Evolutionary conservation across 768 basidiomycete species (phyloP).

Genomic region (Hygrocybe coccinea): DNA sequence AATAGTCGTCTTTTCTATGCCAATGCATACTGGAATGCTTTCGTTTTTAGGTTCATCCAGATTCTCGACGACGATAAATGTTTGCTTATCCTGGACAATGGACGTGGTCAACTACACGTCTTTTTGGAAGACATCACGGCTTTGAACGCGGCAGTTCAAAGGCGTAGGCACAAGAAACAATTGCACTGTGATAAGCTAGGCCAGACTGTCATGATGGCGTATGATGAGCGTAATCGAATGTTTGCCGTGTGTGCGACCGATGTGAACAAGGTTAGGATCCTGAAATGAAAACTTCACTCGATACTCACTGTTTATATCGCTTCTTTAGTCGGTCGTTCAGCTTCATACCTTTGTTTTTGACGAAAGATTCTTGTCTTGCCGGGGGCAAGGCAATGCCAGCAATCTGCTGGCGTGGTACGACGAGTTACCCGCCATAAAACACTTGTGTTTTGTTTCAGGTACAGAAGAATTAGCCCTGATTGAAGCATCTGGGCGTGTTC

Average conservation of each 20-base stretch:
- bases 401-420: conserved; percentile 43
- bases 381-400: conserved; percentile 37
- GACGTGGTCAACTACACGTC: conserved; percentile 29
- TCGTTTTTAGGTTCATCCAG: conserved; percentile 26
- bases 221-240: conserved; percentile 48
- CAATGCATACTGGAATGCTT: not conserved
- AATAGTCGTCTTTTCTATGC: conserved; percentile 3
- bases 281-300: too few species aligned
- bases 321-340: too few species aligned
- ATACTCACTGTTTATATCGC: too few species aligned
- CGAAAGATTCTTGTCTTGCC: conserved; percentile 38
- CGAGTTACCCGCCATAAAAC: conserved; percentile 28
- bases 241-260: conserved; percentile 39
- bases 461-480: conserved; percentile 50
- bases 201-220: conserved; percentile 39
- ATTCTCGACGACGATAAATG: conserved; percentile 39
- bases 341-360: conserved; percentile 47
- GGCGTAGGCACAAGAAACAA: conserved; percentile 20
- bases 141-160: conserved; percentile 30
- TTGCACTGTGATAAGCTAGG: conserved; percentile 46
- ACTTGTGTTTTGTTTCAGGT: conserved; percentile 40
- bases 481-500: conserved; percentile 38
- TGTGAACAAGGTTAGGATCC: conserved; percentile 29
- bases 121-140: conserved; percentile 33
- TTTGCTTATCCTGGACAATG: conserved; percentile 39